Base-by-base conservation (phyloP, 2,329 filamentous ascomycete species). In the Fusarium graminum region DNA sequence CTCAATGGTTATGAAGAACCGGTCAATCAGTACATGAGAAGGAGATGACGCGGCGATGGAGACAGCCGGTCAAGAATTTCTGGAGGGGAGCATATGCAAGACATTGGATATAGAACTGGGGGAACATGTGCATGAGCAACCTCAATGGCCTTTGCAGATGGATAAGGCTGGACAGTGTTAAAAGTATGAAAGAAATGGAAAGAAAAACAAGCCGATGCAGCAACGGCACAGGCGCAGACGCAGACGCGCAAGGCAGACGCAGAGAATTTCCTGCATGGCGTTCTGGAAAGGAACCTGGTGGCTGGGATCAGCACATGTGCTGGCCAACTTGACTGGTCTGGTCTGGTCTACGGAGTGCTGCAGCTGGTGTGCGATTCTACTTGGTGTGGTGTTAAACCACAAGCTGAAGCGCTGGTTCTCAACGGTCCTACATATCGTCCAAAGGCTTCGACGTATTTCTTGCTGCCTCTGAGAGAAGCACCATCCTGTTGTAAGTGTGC, bases 51-150 rank as follows among this genome's bases (percentile, higher is more conserved):
- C 57, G 52, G 55, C 53, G 49, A 54, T 42, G 51, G 44, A 49
- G 54, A 57, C 58, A 62, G 49, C 66, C 68, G 68, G 70, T 72
- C 63, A 72, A 51, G 29, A 46, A 43, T 47, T 59, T 49, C 41
- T 65, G 68, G 63, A 63, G 70, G 70, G 69, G 59, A 72, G 65
- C 49, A 54, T 52, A 69, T 53, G 67, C 65, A 67, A 62, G 65
- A 69, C 58, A 72, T 70, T 72, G 65, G 62, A 65, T 46, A 62
- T 40, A 61, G 53, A 49, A 50, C 52, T 57, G 57, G 57, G 57
- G 54, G 65, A 59, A 57, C 58, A 63, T 52, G 38, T 41, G 16
- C 34, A 43, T 40, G 52, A 49, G 44, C 36, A 52, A 30, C 39
- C 52, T 64, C 46, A 40, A 22, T 47, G 9, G 25, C 16, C 32